Base-by-base conservation (phyloP, 257 asterid species). In the Agastache rugosa region DNA sequence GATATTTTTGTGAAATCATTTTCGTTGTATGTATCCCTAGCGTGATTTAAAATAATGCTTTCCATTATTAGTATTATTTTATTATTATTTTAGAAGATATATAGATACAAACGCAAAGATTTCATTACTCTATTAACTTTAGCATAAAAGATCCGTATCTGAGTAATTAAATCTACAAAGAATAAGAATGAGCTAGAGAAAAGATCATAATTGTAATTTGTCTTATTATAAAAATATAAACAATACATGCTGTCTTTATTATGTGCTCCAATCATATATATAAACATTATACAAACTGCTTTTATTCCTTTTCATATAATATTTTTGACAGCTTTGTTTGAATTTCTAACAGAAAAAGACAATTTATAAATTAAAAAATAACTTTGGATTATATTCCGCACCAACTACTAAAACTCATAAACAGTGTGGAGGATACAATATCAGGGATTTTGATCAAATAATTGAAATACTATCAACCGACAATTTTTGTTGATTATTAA, bases 391-490 rank as follows among this genome's bases (percentile, higher is more conserved):
- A 63, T 35, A 14, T 47, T 29, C 22, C 29, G 19, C 34, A 53
- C 66, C 59, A 74, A 64, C 76, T 11, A 47, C 29, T 60, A 67
- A 54, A 22, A 27, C n/a, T 50, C 69, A 44, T 41, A 14, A 54
- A 14, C 27, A 47, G 7, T 44, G 34, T 44, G 77, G 29, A 44
- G n/a, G 9, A 58, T 11, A 14, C 35, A 16, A 51, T 77, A 35
- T 53, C 1, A 76, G 23, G 12, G 37, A 31, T 4, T 58, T 10
- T 3, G 14, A 37, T 27, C 48, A 48, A 76, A 76, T 69, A 35
- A 37, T 76, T 69, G 59, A 61, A 50, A 17, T 61, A 41, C 56
- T 71, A 63, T 77, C 48, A 20, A 71, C 63, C 70, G 67, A 50
- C 62, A 51, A 53, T 3, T 8, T 22, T 27, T 42, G 39, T 19